Percentiles rank a stretch among this genome's conserved stretches.
Evolutionary conservation across 2,329 filamentous ascomycete genomes (phyloP).

Genomic region (Apiospora sp.): DNA sequence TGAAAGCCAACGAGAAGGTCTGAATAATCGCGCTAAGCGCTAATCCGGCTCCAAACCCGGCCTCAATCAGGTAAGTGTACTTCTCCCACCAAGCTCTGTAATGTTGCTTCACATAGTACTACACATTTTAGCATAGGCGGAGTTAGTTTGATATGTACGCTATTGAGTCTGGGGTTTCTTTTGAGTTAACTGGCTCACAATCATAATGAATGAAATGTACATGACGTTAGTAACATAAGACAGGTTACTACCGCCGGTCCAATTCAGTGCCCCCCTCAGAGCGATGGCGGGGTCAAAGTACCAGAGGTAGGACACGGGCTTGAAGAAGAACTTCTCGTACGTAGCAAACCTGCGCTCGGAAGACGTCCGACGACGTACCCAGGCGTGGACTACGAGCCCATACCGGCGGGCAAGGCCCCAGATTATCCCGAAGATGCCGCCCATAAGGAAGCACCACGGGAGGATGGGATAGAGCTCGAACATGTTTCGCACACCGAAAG

Average conservation of each 20-base stretch:
- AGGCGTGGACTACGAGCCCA: constrained; percentile 32
- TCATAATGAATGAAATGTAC: constrained; percentile 38
- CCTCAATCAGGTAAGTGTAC: constrained; percentile 40
- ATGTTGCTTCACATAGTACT: constrained; percentile 41
- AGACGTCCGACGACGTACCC: constrained; percentile 28
- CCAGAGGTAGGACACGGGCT: constrained; percentile 30
- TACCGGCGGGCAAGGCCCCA: constrained; percentile 40
- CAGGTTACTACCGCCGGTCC: constrained; percentile 41
- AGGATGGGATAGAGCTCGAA: constrained; percentile 42
- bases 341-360: constrained; percentile 29
- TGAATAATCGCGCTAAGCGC: constrained; percentile 42
- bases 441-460: constrained; percentile 46
- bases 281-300: constrained; percentile 36
- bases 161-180: too few species aligned
- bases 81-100: constrained; percentile 43
- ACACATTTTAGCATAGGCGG: too few species aligned
- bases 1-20: constrained; percentile 37
- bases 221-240: constrained; percentile 41
- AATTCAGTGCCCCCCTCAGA: constrained; percentile 39
- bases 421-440: constrained; percentile 40
- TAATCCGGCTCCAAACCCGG: constrained; percentile 49
- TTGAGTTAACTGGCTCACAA: too few species aligned
- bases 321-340: constrained; percentile 36
- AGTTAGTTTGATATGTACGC: too few species aligned
- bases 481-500: constrained; percentile 41